Percentiles rank a stretch among this genome's conserved stretches.
phyloP scores from a whole-genome alignment of 345 rosid species.

The Bruguiera parviflora region DNA sequence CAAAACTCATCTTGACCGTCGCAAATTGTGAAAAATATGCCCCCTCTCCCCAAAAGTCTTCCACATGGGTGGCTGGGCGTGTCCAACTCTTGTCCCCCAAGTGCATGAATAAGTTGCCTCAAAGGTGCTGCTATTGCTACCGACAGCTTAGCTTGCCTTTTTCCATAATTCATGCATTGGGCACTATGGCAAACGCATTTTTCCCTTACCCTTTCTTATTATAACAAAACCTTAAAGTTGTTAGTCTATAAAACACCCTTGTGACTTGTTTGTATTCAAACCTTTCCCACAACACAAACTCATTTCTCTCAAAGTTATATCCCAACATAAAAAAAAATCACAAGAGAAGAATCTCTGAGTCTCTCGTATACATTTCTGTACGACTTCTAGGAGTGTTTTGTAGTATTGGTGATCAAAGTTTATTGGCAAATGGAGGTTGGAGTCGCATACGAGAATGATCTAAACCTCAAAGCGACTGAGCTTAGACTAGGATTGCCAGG shows the following conservation, averaged over 20 bases:
- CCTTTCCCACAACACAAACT: neutral
- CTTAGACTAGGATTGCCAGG: conserved; percentile 90
- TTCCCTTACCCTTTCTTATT: conserved; percentile 1
- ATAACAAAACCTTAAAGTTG: conserved; percentile 13
- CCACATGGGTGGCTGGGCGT: conserved; percentile 60
- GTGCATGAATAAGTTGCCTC: conserved; percentile 55
- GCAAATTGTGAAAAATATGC: neutral
- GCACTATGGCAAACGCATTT: neutral
- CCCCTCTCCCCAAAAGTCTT: conserved; percentile 12
- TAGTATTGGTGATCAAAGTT: neutral
- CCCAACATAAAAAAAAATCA: neutral
- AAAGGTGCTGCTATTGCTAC: conserved; percentile 59
- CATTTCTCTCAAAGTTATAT: neutral
- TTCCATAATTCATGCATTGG: conserved; percentile 53
- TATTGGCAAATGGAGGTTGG: conserved; percentile 32
- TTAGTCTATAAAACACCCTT: neutral
- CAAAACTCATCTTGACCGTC: conserved; percentile 42
- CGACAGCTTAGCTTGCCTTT: conserved; percentile 83
- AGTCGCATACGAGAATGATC: conserved; percentile 47
- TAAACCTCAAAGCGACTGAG: conserved; percentile 82
- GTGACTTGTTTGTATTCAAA: neutral
- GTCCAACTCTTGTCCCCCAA: conserved; percentile 77
- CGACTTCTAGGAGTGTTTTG: neutral
- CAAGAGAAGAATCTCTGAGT: neutral
- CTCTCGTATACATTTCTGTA: neutral